phyloP scores from a whole-genome alignment of 768 basidiomycete species.

The Leccinum aurantiacum region DNA sequence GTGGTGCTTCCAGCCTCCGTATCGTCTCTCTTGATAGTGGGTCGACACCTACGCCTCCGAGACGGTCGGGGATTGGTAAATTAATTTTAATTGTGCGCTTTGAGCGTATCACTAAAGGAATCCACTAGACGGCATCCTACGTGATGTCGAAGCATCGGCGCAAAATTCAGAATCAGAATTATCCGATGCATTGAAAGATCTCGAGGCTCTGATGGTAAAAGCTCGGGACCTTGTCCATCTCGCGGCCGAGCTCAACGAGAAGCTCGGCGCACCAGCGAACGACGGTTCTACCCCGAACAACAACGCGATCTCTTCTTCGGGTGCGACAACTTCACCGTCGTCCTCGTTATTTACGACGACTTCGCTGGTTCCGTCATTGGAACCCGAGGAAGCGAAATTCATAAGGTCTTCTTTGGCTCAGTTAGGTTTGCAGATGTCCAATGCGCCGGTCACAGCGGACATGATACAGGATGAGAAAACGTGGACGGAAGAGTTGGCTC shows the following conservation, averaged over 20 bases:
- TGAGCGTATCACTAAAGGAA: constrained; percentile 7
- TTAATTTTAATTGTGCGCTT: neutral
- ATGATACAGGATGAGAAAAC: constrained; percentile 80
- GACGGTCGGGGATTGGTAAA: constrained; percentile 33
- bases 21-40: constrained; percentile 16
- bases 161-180: constrained; percentile 65
- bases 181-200: constrained; percentile 76
- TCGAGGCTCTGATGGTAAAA: constrained; percentile 88
- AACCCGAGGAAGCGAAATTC: constrained; percentile 83
- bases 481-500: constrained; percentile 80
- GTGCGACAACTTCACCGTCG: constrained; percentile 22
- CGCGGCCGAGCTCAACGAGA: constrained; percentile 85
- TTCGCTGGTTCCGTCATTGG: constrained; percentile 42
- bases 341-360: constrained; percentile 26
- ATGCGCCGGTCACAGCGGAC: constrained; percentile 82
- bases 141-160: constrained; percentile 66
- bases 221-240: constrained; percentile 91
- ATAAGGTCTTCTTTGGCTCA: constrained; percentile 89
- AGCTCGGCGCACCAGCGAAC: constrained; percentile 51
- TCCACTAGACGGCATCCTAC: constrained; percentile 74
- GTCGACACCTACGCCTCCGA: constrained; percentile 15
- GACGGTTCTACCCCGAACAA: constrained; percentile 4
- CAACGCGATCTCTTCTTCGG: constrained; percentile 11
- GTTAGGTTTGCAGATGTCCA: constrained; percentile 76
- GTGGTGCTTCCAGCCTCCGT: constrained; percentile 24